Evolutionary conservation across 2,329 filamentous ascomycete species (phyloP).

Genomic region (Botryotinia calthae): DNA sequence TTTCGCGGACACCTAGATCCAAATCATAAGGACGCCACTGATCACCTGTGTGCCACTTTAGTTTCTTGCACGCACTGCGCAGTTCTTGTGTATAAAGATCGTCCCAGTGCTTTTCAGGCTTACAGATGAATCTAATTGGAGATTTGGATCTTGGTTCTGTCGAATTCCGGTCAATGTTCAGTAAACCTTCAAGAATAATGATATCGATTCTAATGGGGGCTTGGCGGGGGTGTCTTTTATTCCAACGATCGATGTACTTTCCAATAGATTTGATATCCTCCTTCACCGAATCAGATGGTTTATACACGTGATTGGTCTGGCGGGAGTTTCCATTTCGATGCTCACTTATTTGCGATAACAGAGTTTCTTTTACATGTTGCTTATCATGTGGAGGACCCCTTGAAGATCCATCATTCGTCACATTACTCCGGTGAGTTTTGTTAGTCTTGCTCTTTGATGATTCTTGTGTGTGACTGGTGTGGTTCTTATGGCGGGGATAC

Average conservation of each 20-base stretch:
- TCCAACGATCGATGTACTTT: not conserved
- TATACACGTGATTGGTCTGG: not conserved
- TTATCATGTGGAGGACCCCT: not conserved
- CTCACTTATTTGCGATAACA: not conserved
- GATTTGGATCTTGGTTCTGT: not conserved
- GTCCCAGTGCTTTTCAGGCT: not conserved
- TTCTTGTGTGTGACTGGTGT: not conserved
- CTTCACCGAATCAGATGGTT: not conserved
- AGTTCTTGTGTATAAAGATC: not conserved
- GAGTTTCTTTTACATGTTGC: not conserved
- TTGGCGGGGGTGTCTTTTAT: not conserved
- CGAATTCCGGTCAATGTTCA: not conserved
- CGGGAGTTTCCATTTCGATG: not conserved
- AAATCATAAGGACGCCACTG: not conserved
- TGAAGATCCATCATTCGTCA: not conserved
- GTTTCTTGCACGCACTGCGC: not conserved
- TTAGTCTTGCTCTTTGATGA: not conserved
- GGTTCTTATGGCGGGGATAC: not conserved
- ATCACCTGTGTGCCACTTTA: not conserved
- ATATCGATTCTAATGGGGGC: not conserved
- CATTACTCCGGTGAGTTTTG: not conserved
- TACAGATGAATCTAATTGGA: not conserved
- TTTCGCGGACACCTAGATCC: accelerated
- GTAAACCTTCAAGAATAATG: not conserved
- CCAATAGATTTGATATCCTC: not conserved